A percentile compares a stretch with the other conserved stretches of the same genome.
Evolutionary conservation across 2,329 filamentous ascomycete species (phyloP).

Genomic region (Rutstroemia sp.): DNA sequence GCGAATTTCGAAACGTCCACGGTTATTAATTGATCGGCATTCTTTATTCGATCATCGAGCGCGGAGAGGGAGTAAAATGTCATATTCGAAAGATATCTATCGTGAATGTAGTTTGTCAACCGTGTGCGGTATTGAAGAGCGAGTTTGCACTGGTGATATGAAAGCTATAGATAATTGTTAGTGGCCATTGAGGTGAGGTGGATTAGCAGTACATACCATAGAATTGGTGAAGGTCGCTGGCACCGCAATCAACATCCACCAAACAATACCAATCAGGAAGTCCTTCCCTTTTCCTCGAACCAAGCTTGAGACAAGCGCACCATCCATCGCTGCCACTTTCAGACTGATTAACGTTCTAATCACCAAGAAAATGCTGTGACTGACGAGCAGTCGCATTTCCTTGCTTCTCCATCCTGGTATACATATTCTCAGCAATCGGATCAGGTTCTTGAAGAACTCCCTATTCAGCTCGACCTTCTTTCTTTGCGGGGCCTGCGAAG

Average conservation of each 20-base stretch:
- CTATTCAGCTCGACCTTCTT: conserved; percentile 90
- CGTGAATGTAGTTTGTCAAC: conserved; percentile 89
- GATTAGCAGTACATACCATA: conserved; percentile 57
- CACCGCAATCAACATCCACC: conserved; percentile 98
- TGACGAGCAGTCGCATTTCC: conserved; percentile 77
- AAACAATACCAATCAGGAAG: conserved; percentile 79
- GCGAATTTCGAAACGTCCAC: conserved; percentile 96
- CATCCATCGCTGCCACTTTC: conserved; percentile 94
- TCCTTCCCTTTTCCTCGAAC: conserved; percentile 87
- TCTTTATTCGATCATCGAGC: conserved; percentile 95
- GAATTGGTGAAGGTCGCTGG: conserved; percentile 98
- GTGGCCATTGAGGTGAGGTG: neutral
- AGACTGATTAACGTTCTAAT: conserved; percentile 85
- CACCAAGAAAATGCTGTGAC: conserved; percentile 89
- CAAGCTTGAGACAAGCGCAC: conserved; percentile 82
- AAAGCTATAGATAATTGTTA: conserved; percentile 50
- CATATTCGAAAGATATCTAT: conserved; percentile 93
- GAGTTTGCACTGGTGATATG: conserved; percentile 93
- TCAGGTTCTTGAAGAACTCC: conserved; percentile 63
- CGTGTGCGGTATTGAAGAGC: conserved; percentile 88
- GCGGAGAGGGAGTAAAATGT: conserved; percentile 96
- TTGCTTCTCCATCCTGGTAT: conserved; percentile 86
- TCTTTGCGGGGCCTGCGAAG: conserved; percentile 35
- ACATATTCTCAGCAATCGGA: conserved; percentile 75
- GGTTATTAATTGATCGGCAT: conserved; percentile 93